Conservation (phyloP, 148 eudicot genomes). For the Rheum nobile region DNA sequence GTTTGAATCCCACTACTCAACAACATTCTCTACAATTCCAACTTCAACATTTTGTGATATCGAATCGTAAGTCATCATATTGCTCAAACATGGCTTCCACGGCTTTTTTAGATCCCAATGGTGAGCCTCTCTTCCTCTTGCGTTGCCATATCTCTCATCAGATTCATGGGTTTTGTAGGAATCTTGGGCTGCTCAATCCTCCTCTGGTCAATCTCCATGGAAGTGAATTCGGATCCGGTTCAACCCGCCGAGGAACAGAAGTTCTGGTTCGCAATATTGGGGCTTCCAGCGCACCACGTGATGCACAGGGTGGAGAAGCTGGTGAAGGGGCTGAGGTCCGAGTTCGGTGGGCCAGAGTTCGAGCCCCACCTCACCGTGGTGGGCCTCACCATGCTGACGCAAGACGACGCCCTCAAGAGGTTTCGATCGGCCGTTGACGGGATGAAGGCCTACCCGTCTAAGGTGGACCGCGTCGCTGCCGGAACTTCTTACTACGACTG, state of each 20-base stretch:
- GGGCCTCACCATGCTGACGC: slow-evolving; percentile 6
- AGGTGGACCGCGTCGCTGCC: not conserved
- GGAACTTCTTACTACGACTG: slow-evolving; percentile 9
- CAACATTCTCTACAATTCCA: not conserved
- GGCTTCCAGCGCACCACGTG: not conserved
- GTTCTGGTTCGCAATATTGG: slow-evolving; percentile 2
- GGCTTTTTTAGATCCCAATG: not conserved
- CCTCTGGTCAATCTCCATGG: slow-evolving; percentile 8
- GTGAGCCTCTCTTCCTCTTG: not conserved
- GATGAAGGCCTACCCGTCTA: slow-evolving; percentile 9
- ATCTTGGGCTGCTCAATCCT: not conserved
- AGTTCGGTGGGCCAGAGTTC: slow-evolving; percentile 9
- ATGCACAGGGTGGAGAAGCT: slow-evolving; percentile 4
- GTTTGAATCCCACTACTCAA: slow-evolving; percentile 3
- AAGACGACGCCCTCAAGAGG: not conserved
- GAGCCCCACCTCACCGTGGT: slow-evolving; percentile 12
- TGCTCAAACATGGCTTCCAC: not conserved
- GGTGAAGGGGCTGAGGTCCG: not conserved
- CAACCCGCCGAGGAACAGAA: not conserved
- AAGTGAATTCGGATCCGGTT: not conserved
- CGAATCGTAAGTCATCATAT: not conserved
- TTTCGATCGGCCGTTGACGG: slow-evolving; percentile 6
- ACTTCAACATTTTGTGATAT: not conserved
- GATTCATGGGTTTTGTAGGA: slow-evolving; percentile 7
- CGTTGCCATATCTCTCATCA: not conserved